Evolutionary conservation across 2,329 filamentous ascomycete species (phyloP).

Genomic region (Fusarium praegraminearum): DNA sequence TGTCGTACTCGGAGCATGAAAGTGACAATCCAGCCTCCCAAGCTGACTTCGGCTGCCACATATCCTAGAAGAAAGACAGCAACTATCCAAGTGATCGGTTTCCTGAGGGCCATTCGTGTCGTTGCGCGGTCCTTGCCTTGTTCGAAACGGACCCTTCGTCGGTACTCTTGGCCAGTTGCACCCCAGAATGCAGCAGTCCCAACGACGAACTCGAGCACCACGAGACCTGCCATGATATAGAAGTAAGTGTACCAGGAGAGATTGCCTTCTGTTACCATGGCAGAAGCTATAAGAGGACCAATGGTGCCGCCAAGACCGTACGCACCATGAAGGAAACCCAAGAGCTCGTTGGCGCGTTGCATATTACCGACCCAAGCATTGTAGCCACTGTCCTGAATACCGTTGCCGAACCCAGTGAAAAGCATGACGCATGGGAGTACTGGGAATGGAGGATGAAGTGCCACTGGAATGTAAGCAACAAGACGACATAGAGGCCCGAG

Average conservation of each 20-base stretch:
- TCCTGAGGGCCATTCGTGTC: slow-evolving; percentile 58
- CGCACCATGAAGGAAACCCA: slow-evolving; percentile 77
- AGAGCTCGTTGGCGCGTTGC: slow-evolving; percentile 77
- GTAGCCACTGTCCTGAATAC: slow-evolving; percentile 71
- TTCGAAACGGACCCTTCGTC: slow-evolving; percentile 47
- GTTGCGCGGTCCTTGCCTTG: slow-evolving; percentile 58
- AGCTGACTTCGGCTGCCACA: slow-evolving; percentile 80
- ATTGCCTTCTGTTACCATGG: slow-evolving; percentile 73
- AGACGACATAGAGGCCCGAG: slow-evolving; percentile 73
- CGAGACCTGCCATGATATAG: slow-evolving; percentile 76
- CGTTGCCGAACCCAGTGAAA: slow-evolving; percentile 78
- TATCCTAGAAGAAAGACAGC: slow-evolving; percentile 82
- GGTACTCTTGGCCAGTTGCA: slow-evolving; percentile 68
- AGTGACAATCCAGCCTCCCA: slow-evolving; percentile 83
- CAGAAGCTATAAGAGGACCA: slow-evolving; percentile 76
- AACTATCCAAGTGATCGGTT: slow-evolving; percentile 76
- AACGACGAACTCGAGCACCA: slow-evolving; percentile 66
- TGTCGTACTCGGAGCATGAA: slow-evolving; percentile 86
- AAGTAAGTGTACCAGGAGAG: slow-evolving; percentile 80
- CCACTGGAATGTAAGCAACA: slow-evolving; percentile 72
- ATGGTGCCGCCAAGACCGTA: slow-evolving; percentile 80
- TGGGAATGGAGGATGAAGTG: slow-evolving; percentile 76
- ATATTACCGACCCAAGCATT: slow-evolving; percentile 77
- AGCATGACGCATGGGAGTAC: slow-evolving; percentile 74
- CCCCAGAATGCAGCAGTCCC: slow-evolving; percentile 71